phyloP scores from a whole-genome alignment of 768 basidiomycete species.

The Chlorophyllum brunneum region DNA sequence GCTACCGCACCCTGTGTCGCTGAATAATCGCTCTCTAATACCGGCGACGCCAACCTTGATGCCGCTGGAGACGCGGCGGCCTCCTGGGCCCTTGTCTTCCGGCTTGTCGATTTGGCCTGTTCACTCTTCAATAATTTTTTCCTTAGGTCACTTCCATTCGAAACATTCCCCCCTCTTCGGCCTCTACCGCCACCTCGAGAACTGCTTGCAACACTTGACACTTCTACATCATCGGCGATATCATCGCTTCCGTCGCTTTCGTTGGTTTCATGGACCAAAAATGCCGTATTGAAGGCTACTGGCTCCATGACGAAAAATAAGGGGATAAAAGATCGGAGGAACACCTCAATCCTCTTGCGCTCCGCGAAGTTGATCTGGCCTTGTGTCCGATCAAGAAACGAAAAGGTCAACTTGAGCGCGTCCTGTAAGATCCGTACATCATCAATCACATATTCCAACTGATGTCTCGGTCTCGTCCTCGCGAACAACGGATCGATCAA shows the following conservation, averaged over 20 bases:
- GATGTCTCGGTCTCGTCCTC: conserved; percentile 66
- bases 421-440: conserved; percentile 82
- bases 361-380: conserved; percentile 69
- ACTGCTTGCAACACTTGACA: conserved; percentile 26
- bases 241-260: conserved; percentile 59
- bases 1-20: conserved; percentile 26
- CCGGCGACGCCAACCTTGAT: conserved; percentile 65
- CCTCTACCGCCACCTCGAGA: conserved; percentile 9
- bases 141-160: conserved; percentile 58
- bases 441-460: conserved; percentile 74
- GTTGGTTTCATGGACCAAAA: conserved; percentile 51
- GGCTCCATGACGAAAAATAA: conserved; percentile 76
- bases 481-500: conserved; percentile 52
- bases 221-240: conserved; percentile 37
- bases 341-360: conserved; percentile 77
- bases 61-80: conserved; percentile 44
- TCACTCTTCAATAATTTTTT: conserved; percentile 82
- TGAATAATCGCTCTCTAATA: conserved; percentile 41
- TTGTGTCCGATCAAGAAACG: conserved; percentile 86
- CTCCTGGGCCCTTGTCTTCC: conserved; percentile 55
- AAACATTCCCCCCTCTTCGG: conserved; percentile 9
- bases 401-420: conserved; percentile 81
- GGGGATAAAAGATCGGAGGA: conserved; percentile 72
- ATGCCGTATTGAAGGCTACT: conserved; percentile 64
- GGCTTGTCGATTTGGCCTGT: conserved; percentile 65